These are phyloP conservation scores for Suhomyces canberraensis DNA, from an alignment of 805 yeast genomes.

Conservation along the genomic window DNA sequence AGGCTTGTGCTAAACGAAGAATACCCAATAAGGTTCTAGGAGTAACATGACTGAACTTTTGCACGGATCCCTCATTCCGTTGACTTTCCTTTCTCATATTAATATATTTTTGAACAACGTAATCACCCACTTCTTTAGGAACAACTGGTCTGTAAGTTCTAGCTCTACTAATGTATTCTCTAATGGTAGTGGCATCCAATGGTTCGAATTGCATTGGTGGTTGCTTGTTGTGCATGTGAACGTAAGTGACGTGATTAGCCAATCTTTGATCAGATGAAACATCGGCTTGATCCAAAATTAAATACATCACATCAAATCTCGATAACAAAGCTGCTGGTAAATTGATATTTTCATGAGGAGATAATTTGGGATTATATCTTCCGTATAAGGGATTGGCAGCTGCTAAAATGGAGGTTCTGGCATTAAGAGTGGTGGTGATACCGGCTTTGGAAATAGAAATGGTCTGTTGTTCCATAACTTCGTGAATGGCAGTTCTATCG, in stretches of 20 bases:
- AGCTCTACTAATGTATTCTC: conserved; percentile 87
- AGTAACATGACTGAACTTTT: conserved; percentile 86
- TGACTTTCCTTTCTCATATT: conserved; percentile 91
- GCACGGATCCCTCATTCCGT: conserved; percentile 67
- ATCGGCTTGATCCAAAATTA: conserved; percentile 80
- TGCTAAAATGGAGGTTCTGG: conserved; percentile 91
- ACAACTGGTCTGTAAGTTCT: conserved; percentile 82
- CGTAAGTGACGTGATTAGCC: conserved; percentile 93
- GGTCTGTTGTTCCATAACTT: conserved; percentile 99
- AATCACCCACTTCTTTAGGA: conserved; percentile 78
- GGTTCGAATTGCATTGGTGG: conserved; percentile 78
- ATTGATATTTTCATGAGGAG: conserved; percentile 94
- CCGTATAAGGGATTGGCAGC: conserved; percentile 99
- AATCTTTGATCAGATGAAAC: conserved; percentile 77
- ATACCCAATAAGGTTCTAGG: conserved; percentile 93
- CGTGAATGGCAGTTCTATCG: conserved; percentile 97
- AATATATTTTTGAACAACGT: conserved; percentile 81
- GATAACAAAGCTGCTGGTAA: conserved; percentile 94
- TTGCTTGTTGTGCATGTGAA: conserved; percentile 88
- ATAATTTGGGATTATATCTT: conserved; percentile 82
- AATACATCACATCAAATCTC: conserved; percentile 86
- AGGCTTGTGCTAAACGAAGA: conserved; percentile 88
- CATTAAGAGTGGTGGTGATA: conserved; percentile 91
- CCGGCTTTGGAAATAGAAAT: conserved; percentile 97
- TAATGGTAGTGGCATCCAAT: conserved; percentile 70